Base-by-base conservation (phyloP, 768 basidiomycete genomes). In the Termitomyces sp. region DNA sequence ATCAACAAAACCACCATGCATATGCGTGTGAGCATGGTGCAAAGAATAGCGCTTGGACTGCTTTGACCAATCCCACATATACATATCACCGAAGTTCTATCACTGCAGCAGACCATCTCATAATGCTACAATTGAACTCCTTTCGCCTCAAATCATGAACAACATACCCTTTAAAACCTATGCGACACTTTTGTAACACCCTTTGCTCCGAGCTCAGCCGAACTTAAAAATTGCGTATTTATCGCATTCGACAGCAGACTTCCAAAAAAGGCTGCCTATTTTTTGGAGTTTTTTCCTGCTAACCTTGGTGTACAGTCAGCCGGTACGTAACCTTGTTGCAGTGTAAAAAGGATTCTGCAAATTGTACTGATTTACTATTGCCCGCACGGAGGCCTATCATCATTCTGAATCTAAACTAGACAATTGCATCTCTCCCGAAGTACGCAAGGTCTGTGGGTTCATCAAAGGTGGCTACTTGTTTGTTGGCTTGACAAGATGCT, bases 401-500 rank as follows among this genome's bases (percentile, higher is more conserved):
- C 56, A 57, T 34, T 57, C 56, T 36, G 43, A 45, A 46, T 4
- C 34, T 3, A 46, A 34, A 32, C 15, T 12, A 1, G 34, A 57
- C 14, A 45, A 57, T 57, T 47, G 56, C 56, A 46, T 57, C 54
- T 51, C 51, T 54, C 37, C 60, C n/a, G 60, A 61, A 25, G 32
- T 55, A 36, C 60, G 42, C 31, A 62, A 60, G 38, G 32, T 66
- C 25, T 57, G 55, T 15, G 60, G 66, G n/a, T 66, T 74, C 25
- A 57, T 73, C 40, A 71, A 67, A 60, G 56, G 65, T 15, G 63
- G 67, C 15, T 67, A 73, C 51, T 70, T 65, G 2, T 56, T 70
- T 65, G 2, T 56, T 60, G 8, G 69, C 69, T 56, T 74, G 73
- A 72, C 70, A 74, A 56, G 51, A 65, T 9, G 67, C 69, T 36